These are phyloP conservation scores for Pyrenochaeta sp. DNA, from an alignment of 2,329 filamentous ascomycete species.

Conservation along the genomic window DNA sequence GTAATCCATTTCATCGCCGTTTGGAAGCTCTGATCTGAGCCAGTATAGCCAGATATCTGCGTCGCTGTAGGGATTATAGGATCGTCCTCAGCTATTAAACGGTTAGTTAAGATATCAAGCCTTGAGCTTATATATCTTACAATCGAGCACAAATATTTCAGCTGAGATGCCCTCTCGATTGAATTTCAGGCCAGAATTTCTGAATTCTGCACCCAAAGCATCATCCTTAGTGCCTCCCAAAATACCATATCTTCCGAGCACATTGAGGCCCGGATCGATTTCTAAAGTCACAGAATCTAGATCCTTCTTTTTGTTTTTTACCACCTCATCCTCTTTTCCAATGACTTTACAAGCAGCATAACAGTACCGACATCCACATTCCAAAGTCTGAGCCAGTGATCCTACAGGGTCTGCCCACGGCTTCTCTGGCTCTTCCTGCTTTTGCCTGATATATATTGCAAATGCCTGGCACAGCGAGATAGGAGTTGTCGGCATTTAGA, in stretches of 20 bases:
- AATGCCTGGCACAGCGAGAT: neutral
- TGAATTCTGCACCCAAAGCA: neutral
- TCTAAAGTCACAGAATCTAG: neutral
- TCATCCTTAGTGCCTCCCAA: neutral
- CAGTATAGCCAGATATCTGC: conserved; percentile 3
- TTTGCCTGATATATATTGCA: neutral
- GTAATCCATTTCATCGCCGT: neutral
- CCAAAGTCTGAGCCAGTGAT: neutral
- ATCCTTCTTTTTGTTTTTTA: neutral
- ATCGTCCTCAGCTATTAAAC: neutral
- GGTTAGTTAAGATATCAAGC: neutral
- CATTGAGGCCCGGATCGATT: no score
- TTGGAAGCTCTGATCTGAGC: neutral
- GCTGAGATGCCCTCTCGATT: neutral
- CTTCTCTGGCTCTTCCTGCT: neutral
- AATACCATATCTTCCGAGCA: neutral
- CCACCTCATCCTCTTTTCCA: neutral
- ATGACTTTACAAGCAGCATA: neutral
- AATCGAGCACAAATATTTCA: no score
- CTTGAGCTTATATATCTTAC: neutral
- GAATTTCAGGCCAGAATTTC: neutral
- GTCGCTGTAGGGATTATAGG: neutral
- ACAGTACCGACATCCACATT: neutral
- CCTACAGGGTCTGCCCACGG: neutral
- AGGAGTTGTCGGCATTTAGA: neutral